Conservation (phyloP, 1,139 yeast genomes). For the Hanseniaspora uvarum region DNA sequence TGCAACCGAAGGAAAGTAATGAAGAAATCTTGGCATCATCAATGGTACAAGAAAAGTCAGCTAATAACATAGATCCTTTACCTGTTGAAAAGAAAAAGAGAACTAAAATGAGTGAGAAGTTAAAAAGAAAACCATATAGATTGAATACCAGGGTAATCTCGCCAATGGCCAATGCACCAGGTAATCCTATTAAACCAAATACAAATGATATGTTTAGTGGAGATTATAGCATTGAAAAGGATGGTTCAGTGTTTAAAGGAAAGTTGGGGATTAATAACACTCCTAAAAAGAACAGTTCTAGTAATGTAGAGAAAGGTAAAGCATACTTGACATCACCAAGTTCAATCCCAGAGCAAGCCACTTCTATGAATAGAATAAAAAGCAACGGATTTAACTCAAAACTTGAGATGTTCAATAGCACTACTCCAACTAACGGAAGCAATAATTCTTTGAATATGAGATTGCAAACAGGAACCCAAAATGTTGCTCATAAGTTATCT, state of each 20-base stretch:
- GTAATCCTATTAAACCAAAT: not conserved
- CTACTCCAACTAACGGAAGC: not conserved
- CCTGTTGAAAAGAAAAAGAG: conserved; percentile 12
- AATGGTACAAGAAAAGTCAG: not conserved
- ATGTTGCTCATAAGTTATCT: conserved; percentile 14
- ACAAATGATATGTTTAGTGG: not conserved
- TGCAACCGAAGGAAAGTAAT: not conserved
- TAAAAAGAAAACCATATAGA: conserved; percentile 16
- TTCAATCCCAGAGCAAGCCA: not conserved
- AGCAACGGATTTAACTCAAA: not conserved
- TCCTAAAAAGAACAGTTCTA: not conserved
- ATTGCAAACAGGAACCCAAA: conserved; percentile 9
- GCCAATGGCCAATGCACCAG: conserved; percentile 10
- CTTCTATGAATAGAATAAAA: not conserved
- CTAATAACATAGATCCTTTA: not conserved
- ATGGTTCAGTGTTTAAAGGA: not conserved
- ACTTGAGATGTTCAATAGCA: conserved; percentile 1
- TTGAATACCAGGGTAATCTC: conserved; percentile 15
- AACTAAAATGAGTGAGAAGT: conserved; percentile 11
- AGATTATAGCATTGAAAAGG: not conserved
- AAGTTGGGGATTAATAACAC: not conserved
- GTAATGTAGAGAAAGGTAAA: not conserved
- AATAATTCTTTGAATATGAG: conserved; percentile 9
- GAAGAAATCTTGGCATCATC: not conserved
- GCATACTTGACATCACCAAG: not conserved